phyloP scores from a whole-genome alignment of 345 rosid genomes.

The Noccaea caerulescens region DNA sequence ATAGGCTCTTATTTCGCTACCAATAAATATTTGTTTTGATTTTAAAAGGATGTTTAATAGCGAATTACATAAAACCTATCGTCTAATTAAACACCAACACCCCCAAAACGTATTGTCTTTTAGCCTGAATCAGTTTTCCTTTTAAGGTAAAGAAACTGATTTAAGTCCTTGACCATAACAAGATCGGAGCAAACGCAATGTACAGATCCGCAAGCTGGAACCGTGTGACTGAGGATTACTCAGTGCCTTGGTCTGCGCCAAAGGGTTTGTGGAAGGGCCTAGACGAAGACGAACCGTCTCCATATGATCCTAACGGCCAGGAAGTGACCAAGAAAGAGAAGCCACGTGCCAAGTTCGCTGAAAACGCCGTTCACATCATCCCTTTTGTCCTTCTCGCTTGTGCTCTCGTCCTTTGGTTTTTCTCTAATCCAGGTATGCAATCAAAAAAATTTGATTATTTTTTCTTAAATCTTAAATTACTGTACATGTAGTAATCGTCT shows the following conservation, averaged over 20 bases:
- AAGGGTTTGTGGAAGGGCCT: slow-evolving; percentile 43
- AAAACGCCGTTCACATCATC: slow-evolving; percentile 79
- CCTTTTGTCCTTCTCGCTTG: slow-evolving; percentile 77
- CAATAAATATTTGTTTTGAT: not conserved
- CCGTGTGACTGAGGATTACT: slow-evolving; percentile 63
- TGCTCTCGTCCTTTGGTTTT: slow-evolving; percentile 81
- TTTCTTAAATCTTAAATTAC: not conserved
- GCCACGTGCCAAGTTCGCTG: slow-evolving; percentile 64
- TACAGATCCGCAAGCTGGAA: slow-evolving; percentile 80
- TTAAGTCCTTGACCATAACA: slow-evolving; percentile 2
- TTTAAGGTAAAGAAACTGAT: slow-evolving; percentile 7
- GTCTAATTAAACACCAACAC: not conserved
- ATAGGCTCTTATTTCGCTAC: slow-evolving; percentile 28
- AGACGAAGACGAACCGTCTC: slow-evolving; percentile 47
- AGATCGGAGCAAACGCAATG: slow-evolving; percentile 42
- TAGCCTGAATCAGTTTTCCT: not conserved
- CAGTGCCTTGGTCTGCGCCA: slow-evolving; percentile 52
- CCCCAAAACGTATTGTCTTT: slow-evolving; percentile 5
- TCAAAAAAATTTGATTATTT: too few species aligned
- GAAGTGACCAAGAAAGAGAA: slow-evolving; percentile 68
- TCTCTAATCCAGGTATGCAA: slow-evolving; percentile 67
- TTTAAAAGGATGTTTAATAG: slow-evolving; percentile 1
- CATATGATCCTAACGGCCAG: slow-evolving; percentile 48
- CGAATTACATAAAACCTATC: not conserved
- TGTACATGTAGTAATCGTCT: not conserved